phyloP scores from a whole-genome alignment of 1,139 yeast species.

The Kluyveromyces sp. region DNA sequence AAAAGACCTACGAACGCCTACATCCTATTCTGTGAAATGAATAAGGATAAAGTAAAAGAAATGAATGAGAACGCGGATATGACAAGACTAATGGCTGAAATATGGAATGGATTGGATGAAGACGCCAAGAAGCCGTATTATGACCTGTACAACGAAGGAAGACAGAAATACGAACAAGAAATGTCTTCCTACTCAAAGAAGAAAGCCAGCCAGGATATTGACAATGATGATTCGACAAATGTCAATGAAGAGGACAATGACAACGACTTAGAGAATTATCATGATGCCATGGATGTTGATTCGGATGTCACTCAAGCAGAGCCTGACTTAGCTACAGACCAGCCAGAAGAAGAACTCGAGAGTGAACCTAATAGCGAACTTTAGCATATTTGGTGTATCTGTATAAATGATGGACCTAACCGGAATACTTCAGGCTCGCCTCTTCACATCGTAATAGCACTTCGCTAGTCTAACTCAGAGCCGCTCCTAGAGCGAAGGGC shows the following conservation, averaged over 20 bases:
- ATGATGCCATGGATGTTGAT: conserved; percentile 16
- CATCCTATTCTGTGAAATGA: conserved; percentile 77
- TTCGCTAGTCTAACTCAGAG: too few relatives aligned
- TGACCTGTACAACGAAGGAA: conserved; percentile 72
- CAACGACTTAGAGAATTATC: conserved; percentile 18
- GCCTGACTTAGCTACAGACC: conserved; percentile 13
- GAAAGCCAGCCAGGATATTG: conserved; percentile 20
- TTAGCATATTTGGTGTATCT: not conserved
- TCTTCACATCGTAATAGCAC: too few relatives aligned
- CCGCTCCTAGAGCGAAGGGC: too few relatives aligned
- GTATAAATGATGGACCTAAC: not conserved
- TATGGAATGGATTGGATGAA: conserved; percentile 72
- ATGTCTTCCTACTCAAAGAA: conserved; percentile 52
- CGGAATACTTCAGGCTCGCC: too few relatives aligned
- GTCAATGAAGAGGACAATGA: conserved; percentile 20
- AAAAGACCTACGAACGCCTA: conserved; percentile 89
- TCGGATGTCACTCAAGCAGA: conserved; percentile 15
- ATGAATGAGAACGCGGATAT: conserved; percentile 52
- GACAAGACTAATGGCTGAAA: conserved; percentile 72
- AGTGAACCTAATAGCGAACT: conserved; percentile 6
- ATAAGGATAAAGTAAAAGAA: conserved; percentile 63
- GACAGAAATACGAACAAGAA: conserved; percentile 65
- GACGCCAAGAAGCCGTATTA: conserved; percentile 70
- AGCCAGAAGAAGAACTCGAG: conserved; percentile 5
- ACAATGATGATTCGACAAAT: conserved; percentile 21